Evolutionary conservation across 148 eudicot genomes (phyloP), one percentile per base, ranked within the genome.

Genomic region (Linanthus parryae): DNA sequence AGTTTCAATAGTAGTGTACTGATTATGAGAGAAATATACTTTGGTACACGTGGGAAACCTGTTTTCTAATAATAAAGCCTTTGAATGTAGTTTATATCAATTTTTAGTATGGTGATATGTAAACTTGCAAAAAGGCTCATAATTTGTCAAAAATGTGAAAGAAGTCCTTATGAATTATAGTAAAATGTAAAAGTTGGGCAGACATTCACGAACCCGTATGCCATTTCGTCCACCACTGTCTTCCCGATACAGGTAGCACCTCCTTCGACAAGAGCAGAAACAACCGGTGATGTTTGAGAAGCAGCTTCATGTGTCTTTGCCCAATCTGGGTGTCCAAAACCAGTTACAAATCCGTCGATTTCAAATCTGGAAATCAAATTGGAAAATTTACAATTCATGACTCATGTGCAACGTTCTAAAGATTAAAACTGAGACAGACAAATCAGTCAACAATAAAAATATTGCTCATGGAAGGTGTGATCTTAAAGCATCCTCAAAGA

Each of bases 191-290:
- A n/a, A n/a, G n/a, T n/a, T n/a, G n/a, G n/a, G n/a, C n/a, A n/a
- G n/a, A n/a, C n/a, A n/a, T n/a, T n/a, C n/a, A 64, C 73, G 59
- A 60, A 92, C 99, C 95, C 66, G 55, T 64, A 88, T 51, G 95
- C 88, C 99, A 94, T 82, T 66, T 94, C 96, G 70, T 80, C 87
- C 48, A 84, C 77, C 52, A 76, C 72, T 34, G 99, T 88, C 67
- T 82, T 94, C 37, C 96, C 99, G 36, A 78, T 69, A 67, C 96
- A 94, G n/a, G 84, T 80, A 10, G 99, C 96, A 48, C 99, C 99
- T 60, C 92, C 92, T 51, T 94, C 99, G 54, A 94, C 84, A 54
- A 88, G 80, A 53, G 77, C 33, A 53, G 88, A 78, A 58, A 84
- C 85, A 44, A 71, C 85, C 11, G 68, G 39, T 49, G 95, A 81